Conservation (phyloP, 768 basidiomycete species). For the Psilocybe cyanescens region DNA sequence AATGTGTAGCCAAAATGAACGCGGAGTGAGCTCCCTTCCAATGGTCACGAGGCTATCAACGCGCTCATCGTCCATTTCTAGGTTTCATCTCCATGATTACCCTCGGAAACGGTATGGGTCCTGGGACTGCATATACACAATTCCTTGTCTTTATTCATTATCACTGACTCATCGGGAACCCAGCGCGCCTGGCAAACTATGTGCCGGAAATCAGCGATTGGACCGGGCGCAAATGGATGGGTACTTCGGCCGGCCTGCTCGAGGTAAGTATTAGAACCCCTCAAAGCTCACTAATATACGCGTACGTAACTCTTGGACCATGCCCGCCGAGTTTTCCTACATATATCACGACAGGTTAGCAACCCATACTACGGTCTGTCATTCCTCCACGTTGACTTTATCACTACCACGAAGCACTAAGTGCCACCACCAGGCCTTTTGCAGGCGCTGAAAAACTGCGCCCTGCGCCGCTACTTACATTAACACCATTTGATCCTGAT, state of each 20-base stretch:
- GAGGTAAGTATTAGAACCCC: conserved; percentile 1
- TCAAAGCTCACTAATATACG: not conserved
- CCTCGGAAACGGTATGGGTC: not conserved
- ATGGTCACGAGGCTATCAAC: not conserved
- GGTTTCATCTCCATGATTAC: not conserved
- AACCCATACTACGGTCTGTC: conserved; percentile 2
- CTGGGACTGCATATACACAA: not conserved
- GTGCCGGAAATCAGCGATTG: not conserved
- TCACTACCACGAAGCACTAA: not conserved
- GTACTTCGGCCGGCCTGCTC: conserved; percentile 4
- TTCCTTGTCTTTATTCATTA: not conserved
- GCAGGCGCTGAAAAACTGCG: conserved; percentile 1
- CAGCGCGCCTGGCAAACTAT: not conserved
- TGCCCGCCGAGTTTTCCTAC: not conserved
- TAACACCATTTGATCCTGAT: not conserved
- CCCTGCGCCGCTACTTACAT: not conserved
- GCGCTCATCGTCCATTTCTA: not conserved
- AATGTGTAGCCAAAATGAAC: too few relatives aligned
- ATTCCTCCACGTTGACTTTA: not conserved
- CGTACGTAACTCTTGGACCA: not conserved
- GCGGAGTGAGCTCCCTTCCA: too few relatives aligned
- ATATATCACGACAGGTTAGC: not conserved
- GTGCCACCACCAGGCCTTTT: not conserved
- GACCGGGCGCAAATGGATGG: not conserved
- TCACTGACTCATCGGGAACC: not conserved